These are phyloP conservation scores for Lolium multiflorum DNA, from an alignment of 176 grass and related monocot genomes.

Conservation along the genomic window DNA sequence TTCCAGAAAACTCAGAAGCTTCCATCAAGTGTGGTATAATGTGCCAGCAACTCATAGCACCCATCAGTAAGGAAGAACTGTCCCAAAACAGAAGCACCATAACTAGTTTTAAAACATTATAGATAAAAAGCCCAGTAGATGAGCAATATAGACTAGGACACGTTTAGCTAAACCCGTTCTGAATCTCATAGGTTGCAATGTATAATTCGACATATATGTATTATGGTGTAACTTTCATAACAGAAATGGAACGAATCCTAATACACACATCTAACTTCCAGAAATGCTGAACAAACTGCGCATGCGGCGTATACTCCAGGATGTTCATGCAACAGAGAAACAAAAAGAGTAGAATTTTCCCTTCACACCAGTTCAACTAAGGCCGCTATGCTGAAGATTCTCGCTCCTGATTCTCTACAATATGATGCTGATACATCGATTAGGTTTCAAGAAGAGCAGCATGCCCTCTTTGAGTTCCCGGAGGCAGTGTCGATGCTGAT, in stretches of 20 bases:
- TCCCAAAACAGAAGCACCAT: neutral
- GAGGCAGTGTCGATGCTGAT: conserved; percentile 59
- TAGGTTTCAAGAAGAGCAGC: conserved; percentile 66
- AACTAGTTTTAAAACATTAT: neutral
- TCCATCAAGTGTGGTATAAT: neutral
- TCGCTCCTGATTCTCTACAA: conserved; percentile 40
- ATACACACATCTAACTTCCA: conserved; percentile 50
- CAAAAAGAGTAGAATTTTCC: conserved; percentile 35
- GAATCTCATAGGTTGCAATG: conserved; percentile 1
- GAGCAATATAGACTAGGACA: neutral
- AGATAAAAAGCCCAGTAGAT: neutral
- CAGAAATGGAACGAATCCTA: conserved; percentile 44
- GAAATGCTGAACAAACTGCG: conserved; percentile 45
- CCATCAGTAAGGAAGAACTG: conserved; percentile 5
- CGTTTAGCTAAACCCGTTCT: neutral
- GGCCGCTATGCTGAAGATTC: conserved; percentile 17
- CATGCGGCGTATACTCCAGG: neutral
- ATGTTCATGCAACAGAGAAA: conserved; percentile 9
- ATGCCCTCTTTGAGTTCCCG: conserved; percentile 52
- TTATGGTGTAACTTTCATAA: conserved; percentile 40
- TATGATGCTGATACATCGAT: conserved; percentile 5
- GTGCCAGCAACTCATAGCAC: neutral
- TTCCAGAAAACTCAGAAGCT: neutral
- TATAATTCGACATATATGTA: conserved; percentile 47
- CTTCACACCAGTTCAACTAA: conserved; percentile 35